Evolutionary conservation across 371 early-diverging fungal species (phyloP).

Genomic region (Phascolomyces articulosus): DNA sequence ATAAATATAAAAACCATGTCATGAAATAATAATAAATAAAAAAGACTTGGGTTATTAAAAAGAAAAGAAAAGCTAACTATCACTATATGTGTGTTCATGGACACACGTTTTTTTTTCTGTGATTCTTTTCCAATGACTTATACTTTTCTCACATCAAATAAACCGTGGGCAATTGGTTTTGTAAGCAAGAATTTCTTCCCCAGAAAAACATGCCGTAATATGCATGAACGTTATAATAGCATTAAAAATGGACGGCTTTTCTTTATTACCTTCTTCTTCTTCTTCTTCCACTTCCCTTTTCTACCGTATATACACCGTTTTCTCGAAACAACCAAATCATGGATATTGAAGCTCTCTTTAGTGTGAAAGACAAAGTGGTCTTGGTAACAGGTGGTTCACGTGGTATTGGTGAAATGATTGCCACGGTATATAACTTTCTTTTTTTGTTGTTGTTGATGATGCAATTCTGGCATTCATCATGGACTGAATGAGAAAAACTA

Average conservation of each 20-base stretch:
- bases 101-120: no score
- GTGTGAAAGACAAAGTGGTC: constrained; percentile 85
- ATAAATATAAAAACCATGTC: background rate
- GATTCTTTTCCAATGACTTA: no score
- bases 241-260: background rate
- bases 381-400: constrained; percentile 91
- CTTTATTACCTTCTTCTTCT: constrained; percentile 74
- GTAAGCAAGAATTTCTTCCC: background rate
- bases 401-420: constrained; percentile 79
- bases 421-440: constrained; percentile 36
- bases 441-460: constrained; percentile 57
- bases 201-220: no score
- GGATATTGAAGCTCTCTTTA: constrained; percentile 69
- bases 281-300: no score
- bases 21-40: no score
- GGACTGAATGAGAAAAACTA: constrained; percentile 19
- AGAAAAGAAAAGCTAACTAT: no score
- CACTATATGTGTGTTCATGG: no score
- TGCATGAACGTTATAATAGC: no score
- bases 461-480: constrained; percentile 55
- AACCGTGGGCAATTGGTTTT: background rate
- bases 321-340: constrained; percentile 27
- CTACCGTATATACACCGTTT: no score
- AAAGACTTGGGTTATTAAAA: background rate
- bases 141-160: background rate